Conservation (phyloP, 2,329 filamentous ascomycete species). For the Colletotrichum theobromicola region DNA sequence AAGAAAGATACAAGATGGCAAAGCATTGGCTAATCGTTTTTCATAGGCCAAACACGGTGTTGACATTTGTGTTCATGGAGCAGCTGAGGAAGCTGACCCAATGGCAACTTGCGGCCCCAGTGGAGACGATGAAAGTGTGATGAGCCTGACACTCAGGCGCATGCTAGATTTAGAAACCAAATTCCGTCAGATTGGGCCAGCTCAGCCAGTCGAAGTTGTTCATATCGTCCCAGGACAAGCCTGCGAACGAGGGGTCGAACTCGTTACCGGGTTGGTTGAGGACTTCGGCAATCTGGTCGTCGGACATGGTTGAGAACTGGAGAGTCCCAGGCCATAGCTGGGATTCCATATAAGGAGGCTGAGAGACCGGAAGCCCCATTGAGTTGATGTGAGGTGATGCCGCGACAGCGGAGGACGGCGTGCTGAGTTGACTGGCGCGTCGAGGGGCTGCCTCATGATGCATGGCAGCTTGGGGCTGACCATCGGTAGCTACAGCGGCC, state of each 20-base stretch:
- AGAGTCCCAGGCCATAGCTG: slow-evolving; percentile 54
- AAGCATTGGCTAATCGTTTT: slow-evolving; percentile 6
- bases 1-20: slow-evolving; percentile 14
- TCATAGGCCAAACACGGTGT: slow-evolving; percentile 45
- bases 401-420: slow-evolving; percentile 1
- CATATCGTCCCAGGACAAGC: slow-evolving; percentile 65
- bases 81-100: slow-evolving; percentile 40
- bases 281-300: slow-evolving; percentile 70
- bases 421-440: neutral
- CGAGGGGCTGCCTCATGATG: neutral
- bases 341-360: slow-evolving; percentile 31
- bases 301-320: slow-evolving; percentile 73
- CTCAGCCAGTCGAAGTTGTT: slow-evolving; percentile 63
- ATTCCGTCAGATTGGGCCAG: slow-evolving; percentile 48
- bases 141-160: neutral
- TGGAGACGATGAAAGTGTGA: slow-evolving; percentile 16
- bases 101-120: slow-evolving; percentile 11
- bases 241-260: slow-evolving; percentile 59
- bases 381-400: slow-evolving; percentile 9
- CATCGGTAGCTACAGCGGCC: slow-evolving; percentile 30
- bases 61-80: slow-evolving; percentile 53
- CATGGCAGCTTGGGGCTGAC: neutral
- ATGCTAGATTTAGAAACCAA: slow-evolving; percentile 29
- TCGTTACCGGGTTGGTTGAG: slow-evolving; percentile 67
- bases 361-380: slow-evolving; percentile 25